These are phyloP conservation scores for Gliomastix tumulicola DNA, from an alignment of 2,329 filamentous ascomycete genomes.

Conservation along the genomic window DNA sequence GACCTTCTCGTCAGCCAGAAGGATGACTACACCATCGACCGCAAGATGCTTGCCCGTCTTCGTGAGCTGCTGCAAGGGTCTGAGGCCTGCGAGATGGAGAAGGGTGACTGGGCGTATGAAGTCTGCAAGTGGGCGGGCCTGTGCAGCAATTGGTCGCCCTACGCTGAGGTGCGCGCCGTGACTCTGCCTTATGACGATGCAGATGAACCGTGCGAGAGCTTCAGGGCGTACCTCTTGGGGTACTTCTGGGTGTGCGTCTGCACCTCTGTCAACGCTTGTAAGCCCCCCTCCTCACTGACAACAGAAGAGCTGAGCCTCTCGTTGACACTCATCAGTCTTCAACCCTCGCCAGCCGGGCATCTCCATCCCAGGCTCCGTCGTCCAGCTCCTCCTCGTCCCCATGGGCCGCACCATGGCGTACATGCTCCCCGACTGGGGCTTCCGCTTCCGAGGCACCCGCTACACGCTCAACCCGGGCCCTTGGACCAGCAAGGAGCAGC, in stretches of 20 bases:
- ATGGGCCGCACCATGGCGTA: slow-evolving; percentile 28
- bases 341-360: slow-evolving; percentile 8
- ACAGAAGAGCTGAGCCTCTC: background rate
- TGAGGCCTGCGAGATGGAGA: slow-evolving; percentile 15
- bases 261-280: slow-evolving; percentile 8
- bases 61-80: slow-evolving; percentile 13
- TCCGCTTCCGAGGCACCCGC: slow-evolving; percentile 22
- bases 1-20: slow-evolving; percentile 11
- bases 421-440: slow-evolving; percentile 32
- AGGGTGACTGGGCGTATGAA: slow-evolving; percentile 17
- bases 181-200: slow-evolving; percentile 17
- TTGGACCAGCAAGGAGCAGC: slow-evolving; percentile 34
- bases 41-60: slow-evolving; percentile 10
- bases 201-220: slow-evolving; percentile 16
- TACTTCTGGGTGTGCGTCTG: slow-evolving; percentile 17
- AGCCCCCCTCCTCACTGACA: background rate
- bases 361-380: slow-evolving; percentile 21
- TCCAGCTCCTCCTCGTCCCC: slow-evolving; percentile 35
- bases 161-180: slow-evolving; percentile 17
- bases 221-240: slow-evolving; percentile 16
- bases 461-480: slow-evolving; percentile 31
- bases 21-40: slow-evolving; percentile 18
- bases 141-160: slow-evolving; percentile 11
- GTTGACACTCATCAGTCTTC: slow-evolving; percentile 3
- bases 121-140: slow-evolving; percentile 14